Base-by-base conservation (phyloP, 805 yeast species). In the Candida argentea region DNA sequence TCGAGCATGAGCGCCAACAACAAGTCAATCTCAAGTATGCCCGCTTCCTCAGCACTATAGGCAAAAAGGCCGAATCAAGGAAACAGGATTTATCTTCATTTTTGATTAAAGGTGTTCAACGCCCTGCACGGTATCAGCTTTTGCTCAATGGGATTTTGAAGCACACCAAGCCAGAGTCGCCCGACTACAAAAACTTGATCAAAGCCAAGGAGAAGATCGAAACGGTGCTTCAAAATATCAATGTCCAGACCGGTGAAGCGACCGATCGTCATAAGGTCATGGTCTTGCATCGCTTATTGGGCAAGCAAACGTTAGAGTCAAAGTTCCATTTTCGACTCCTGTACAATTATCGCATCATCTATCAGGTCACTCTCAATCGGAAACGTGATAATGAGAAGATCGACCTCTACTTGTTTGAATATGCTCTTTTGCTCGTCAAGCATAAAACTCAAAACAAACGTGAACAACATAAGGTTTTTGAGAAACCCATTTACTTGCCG, bases 61-160 rank as follows among this genome's bases (percentile, higher is more conserved):
- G 83, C 43, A 73, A 84, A 44, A 63, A 80, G 38, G 84, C 84
- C 4, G 95, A 83, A 59, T 73, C 85, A 20, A 70, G 94, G 44
- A 83, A 86, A 55, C 73, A 89, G 34, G 96, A 93, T 54, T 76
- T 91, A 30, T 82, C 89, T 15, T 91, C 97, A 0, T 91, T 86
- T 46, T 65, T 91, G 38, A 84, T 95, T 5, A 93, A 89, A 46
- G 96, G 97, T 28, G 87, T 94, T 2, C 86, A 95, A 10, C 72
- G 98, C 50, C 86, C 95, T 18, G 97, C 96, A 6, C 67, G 97
- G 40, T 91, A 91, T 55, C 95, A 94, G 38, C 59, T 91, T 27
- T 64, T 91, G 32, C 64, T 89, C 14, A 77, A 73, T 32, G 91
- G 89, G 26, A 82, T 91, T 20, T 62, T 84, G 38, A 89, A 91